Evolutionary conservation across 257 asterid species (phyloP), one percentile per base, ranked within the genome.

Genomic region (Thymus mandschuricus): DNA sequence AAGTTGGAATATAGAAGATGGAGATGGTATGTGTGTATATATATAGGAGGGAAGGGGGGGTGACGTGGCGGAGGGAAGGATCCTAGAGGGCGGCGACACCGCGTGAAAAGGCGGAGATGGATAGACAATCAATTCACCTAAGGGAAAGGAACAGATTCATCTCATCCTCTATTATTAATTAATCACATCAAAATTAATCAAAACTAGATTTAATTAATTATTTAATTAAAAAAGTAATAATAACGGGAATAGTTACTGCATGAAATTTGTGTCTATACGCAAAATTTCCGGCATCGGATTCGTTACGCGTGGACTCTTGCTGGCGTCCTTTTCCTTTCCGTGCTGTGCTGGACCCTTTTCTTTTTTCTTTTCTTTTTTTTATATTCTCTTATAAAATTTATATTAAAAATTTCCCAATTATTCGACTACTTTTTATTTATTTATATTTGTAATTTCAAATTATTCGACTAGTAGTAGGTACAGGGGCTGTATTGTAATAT

Each of bases 1-100:
- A 13, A 10, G 35, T 33, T 31, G 12, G 31, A 33, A n/a, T 11
- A 21, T 34, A 8, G 21, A 8, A 55, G 9, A 55, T 61, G 49
- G 15, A 6, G 8, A 28, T 5, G 41, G 33, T 52, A 5, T 31
- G 27, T 71, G 40, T 13, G 28, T 49, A 3, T 57, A 9, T 80
- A 60, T 71, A 43, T 64, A 75, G 61, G 5, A 28, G 60, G 30
- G n/a, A 15, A 10, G 66, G 27, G 64, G 76, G 21, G 44, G 48
- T 66, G 40, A 68, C 68, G 73, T 71, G 45, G 72, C 63, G 74
- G 34, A 10, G 73, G 73, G 80, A 70, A 49, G 73, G 75, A 69
- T 69, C 34, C 21, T 48, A 5, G 51, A 35, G 76, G 82, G 80
- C 78, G 77, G 83, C 79, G 81, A n/a, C 81, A 68, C 83, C 79